Evolutionary conservation across 345 rosid species (phyloP), one percentile per base, ranked within the genome.

Genomic region (Kandelia obovata): DNA sequence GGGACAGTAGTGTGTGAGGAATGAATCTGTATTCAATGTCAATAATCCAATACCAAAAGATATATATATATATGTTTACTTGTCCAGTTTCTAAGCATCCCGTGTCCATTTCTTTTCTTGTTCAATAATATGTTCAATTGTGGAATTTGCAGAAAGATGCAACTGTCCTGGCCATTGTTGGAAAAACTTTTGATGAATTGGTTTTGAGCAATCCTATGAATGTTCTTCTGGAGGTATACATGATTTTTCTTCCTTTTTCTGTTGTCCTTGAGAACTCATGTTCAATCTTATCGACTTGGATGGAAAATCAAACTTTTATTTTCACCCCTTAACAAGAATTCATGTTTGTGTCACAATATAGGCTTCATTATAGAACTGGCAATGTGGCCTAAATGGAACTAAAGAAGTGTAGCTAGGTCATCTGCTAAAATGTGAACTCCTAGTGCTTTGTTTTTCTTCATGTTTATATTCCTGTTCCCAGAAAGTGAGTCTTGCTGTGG

Each of bases 101-200:
- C 21, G 15, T 32, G 26, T 28, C 55, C 23, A 1, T 51, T 26
- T 70, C 37, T 62, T 66, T 61, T 53, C 61, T 16, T 28, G 55
- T 68, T 68, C 34, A 31, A 49, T 1, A 20, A 1, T 27, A 37
- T 25, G 58, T 51, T 53, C 52, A 30, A 61, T 46, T 52, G 2
- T 63, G 58, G 71, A 73, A 72, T 82, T 69, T 76, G 80, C 85
- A 89, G 98, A 73, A 69, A 64, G 82, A 86, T 11, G 86, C 86
- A 58, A 86, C 67, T 37, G 61, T 89, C 70, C 74, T 74, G 81
- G 68, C 84, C 52, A 67, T 89, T 53, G 97, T 91, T 5, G 96
- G 98, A 67, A 93, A 93, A 85, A 85, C 91, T 65, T 84, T 89
- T 78, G 87, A 89, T 55, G 96, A 85, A 67, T 68, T 91, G 73